These are phyloP conservation scores for Diospyros kaki DNA, from an alignment of 148 eudicot species.

Conservation along the genomic window DNA sequence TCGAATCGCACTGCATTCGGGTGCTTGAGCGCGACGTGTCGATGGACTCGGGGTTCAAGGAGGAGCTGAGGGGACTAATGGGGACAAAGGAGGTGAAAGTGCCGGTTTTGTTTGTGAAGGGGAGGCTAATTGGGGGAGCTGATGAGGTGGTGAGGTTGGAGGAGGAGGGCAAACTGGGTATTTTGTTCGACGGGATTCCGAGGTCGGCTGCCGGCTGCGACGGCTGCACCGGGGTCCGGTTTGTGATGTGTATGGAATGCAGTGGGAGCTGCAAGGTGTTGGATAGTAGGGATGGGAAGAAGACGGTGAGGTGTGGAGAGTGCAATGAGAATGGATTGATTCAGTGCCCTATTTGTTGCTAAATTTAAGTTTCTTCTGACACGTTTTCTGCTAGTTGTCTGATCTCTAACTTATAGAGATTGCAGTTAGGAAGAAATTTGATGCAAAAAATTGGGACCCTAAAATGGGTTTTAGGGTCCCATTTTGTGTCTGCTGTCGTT, in stretches of 20 bases:
- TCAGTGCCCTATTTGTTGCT: constrained; percentile 79
- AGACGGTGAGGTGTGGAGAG: constrained; percentile 48
- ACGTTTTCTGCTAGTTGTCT: no score
- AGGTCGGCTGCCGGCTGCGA: constrained; percentile 48
- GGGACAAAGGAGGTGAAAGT: constrained; percentile 38
- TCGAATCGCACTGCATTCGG: constrained; percentile 40
- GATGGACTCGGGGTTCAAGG: constrained; percentile 72
- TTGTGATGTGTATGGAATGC: constrained; percentile 76
- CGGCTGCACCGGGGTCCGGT: constrained; percentile 70
- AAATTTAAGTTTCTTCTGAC: constrained; percentile 6
- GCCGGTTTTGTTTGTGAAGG: constrained; percentile 71
- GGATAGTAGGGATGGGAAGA: constrained; percentile 13
- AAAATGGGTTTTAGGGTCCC: no score
- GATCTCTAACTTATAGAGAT: no score
- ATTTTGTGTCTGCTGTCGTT: no score
- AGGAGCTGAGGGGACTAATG: constrained; percentile 57
- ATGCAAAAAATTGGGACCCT: no score
- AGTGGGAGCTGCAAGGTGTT: constrained; percentile 83
- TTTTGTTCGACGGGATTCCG: constrained; percentile 55
- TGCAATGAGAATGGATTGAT: constrained; percentile 97
- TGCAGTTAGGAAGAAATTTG: no score
- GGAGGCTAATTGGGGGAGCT: constrained; percentile 69
- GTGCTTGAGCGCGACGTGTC: constrained; percentile 79
- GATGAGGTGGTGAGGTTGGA: constrained; percentile 60
- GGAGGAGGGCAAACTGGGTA: constrained; percentile 56